Base-by-base conservation (phyloP, 495 filamentous ascomycete species). In the Neohortaea acidophila region DNA sequence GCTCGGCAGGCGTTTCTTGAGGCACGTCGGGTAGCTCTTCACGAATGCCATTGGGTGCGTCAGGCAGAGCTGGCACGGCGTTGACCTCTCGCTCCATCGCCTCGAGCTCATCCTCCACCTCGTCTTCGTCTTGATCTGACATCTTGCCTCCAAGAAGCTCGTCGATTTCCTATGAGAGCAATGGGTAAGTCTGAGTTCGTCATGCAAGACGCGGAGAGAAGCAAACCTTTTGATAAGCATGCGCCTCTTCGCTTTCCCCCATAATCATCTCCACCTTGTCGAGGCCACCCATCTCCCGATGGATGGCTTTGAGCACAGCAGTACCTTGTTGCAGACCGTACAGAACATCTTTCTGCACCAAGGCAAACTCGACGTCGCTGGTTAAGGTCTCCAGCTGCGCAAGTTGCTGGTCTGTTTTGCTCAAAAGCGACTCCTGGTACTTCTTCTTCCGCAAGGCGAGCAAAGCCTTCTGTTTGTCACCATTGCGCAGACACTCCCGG, bases 251-350 rank as follows among this genome's bases (percentile, higher is more conserved):
- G 18, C 68, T 85, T 62, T 94, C 84, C 9, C 79, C 87, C 79
- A 94, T 80, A 47, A 96, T 56, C 64, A 83, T 82, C 69, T 94
- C 86, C 34, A 96, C 86, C 38, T 77, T 71, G 48, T 92, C 85
- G 37, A 97, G 65, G 0, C 86, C 86, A 20, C 87, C 91, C 84
- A 97, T 97, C 62, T 97, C 89, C 45, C 72, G 73, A 49, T 94
- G 75, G 40, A 97, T 94, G 51, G 91, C 80, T 49, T 78, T 72
- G 44, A 97, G 65, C 21, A 94, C 89, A 29, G 67, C 66, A 1
- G 89, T 96, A 14, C 89, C 89, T 63, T 94, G 83, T 55, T 91
- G 80, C 44, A 97, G 62, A 1, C 89, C 89, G 55, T 78, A 94
- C 9, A 96, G 43, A 4, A 97, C 81, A 61, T 93, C 84, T 59